Evolutionary conservation across 1,284 basidiomycete genomes (phyloP).

Genomic region (Crocinoboletus sp.): DNA sequence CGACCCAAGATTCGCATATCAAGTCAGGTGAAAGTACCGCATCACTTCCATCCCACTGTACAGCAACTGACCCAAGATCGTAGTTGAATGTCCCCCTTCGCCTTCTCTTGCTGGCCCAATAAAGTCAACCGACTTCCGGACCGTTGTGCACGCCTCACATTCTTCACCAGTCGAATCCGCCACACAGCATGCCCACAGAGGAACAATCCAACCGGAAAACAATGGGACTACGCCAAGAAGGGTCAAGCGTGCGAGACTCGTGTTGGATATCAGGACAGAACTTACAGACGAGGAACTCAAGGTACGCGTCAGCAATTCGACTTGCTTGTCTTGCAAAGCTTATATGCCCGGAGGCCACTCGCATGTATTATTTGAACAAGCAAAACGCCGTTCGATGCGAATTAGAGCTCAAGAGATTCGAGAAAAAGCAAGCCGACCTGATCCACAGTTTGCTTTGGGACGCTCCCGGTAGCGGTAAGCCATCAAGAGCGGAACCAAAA

Average conservation of each 20-base stretch:
- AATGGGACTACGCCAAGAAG: slow-evolving; percentile 29
- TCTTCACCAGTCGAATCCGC: slow-evolving; percentile 9
- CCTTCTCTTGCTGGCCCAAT: slow-evolving; percentile 10
- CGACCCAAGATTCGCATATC: not conserved
- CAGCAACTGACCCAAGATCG: not conserved
- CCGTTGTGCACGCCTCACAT: slow-evolving; percentile 26
- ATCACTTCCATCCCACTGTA: not conserved
- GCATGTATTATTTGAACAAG: slow-evolving; percentile 59
- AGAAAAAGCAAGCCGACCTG: slow-evolving; percentile 50
- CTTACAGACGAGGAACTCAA: slow-evolving; percentile 75
- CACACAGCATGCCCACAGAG: not conserved
- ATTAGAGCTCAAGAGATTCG: slow-evolving; percentile 46
- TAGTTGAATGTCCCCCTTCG: slow-evolving; percentile 16
- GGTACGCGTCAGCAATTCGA: slow-evolving; percentile 32
- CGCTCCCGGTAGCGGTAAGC: slow-evolving; percentile 60
- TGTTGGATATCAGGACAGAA: slow-evolving; percentile 66
- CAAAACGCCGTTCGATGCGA: slow-evolving; percentile 53
- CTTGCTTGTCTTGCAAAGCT: slow-evolving; percentile 1
- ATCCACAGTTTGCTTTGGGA: slow-evolving; percentile 65
- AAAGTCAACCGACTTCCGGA: slow-evolving; percentile 11
- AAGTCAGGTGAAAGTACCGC: slow-evolving; percentile 10
- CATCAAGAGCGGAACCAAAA: not conserved
- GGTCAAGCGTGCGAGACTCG: slow-evolving; percentile 38
- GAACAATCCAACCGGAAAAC: slow-evolving; percentile 17
- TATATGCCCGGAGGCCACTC: slow-evolving; percentile 43